Evolutionary conservation across 352 stramenopile genomes (phyloP), one percentile per base, ranked within the genome.

Genomic region (Globisporangium nodosum): DNA sequence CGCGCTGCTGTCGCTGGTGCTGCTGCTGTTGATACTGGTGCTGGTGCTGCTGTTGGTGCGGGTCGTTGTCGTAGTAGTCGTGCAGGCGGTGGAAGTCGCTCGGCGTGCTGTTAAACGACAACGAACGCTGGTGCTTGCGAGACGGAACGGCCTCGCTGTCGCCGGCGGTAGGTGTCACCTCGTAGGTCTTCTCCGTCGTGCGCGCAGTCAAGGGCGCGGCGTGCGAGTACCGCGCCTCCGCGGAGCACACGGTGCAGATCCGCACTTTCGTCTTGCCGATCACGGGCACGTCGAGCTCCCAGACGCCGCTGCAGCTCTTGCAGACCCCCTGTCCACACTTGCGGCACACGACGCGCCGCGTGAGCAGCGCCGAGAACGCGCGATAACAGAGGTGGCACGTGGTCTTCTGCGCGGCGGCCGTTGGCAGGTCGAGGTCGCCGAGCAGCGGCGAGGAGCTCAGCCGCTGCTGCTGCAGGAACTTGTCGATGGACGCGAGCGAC

Each of bases 231-330:
- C 85, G 78, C 3, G 82, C 80, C 30, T 86, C 80, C 3, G 79
- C 81, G 8, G 85, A 91, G 60, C 85, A 94, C 30, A 92, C 78
- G 0, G 82, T 94, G 54, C 85, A 94, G 35, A 94, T 94, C 2
- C 85, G 78, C 46, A 94, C 79, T 61, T 88, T 87, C 13, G 76
- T 89, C 24, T 72, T 73, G 7, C 85, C 85, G 11, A 90, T 84
- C 35, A 92, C 81, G 1, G 85, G 85, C 2, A 94, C 69, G 58
- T 92, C 79, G 11, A 94, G 77, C 60, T 73, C 66, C 85, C 85
- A 94, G 46, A 92, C 74, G 47, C 87, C 71, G 56, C 85, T 91
- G 65, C 85, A 94, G 63, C 84, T 72, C 42, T 74, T 73, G 64
- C 85, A 94, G 45, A 92, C 78, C 39, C 74, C 69, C 46, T 94